Conservation (phyloP, 768 basidiomycete species). For the Peribolospora kevripleyi region DNA sequence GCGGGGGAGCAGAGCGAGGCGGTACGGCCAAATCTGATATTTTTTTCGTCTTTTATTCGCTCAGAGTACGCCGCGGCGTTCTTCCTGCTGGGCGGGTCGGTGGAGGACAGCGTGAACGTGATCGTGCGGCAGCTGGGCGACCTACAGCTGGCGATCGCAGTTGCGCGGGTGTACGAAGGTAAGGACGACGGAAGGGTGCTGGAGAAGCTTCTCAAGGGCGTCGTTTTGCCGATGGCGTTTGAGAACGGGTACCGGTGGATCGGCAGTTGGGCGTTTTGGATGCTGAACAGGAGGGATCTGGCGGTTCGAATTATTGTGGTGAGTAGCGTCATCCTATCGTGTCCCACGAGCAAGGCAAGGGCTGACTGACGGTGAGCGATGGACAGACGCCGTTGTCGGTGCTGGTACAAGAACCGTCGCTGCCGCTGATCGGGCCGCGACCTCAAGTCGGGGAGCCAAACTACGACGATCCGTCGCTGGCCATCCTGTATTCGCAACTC, state of each 20-base stretch:
- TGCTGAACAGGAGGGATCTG: constrained; percentile 61
- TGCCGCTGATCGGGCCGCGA: constrained; percentile 17
- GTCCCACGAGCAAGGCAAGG: neutral
- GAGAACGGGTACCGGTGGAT: constrained; percentile 73
- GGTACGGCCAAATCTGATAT: neutral
- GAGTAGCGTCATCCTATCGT: constrained; percentile 16
- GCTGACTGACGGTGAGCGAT: neutral
- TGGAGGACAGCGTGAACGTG: constrained; percentile 78
- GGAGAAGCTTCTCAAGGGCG: constrained; percentile 39
- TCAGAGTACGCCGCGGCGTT: constrained; percentile 96
- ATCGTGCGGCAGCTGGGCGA: constrained; percentile 69
- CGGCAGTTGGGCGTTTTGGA: constrained; percentile 90
- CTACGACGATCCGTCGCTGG: constrained; percentile 83
- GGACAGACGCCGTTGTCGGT: constrained; percentile 13
- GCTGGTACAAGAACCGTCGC: constrained; percentile 4
- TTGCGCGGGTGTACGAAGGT: constrained; percentile 64
- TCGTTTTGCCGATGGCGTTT: constrained; percentile 64
- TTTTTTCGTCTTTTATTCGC: constrained; percentile 3
- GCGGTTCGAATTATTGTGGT: constrained; percentile 77
- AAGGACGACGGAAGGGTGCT: constrained; percentile 59
- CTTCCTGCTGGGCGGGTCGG: constrained; percentile 66
- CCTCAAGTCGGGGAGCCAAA: constrained; percentile 53
- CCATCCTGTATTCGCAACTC: constrained; percentile 68
- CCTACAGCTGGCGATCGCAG: constrained; percentile 65
- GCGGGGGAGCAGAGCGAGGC: neutral